These are phyloP conservation scores for Drechslerella coelobrocha DNA, from an alignment of 2,329 filamentous ascomycete species.

Conservation along the genomic window DNA sequence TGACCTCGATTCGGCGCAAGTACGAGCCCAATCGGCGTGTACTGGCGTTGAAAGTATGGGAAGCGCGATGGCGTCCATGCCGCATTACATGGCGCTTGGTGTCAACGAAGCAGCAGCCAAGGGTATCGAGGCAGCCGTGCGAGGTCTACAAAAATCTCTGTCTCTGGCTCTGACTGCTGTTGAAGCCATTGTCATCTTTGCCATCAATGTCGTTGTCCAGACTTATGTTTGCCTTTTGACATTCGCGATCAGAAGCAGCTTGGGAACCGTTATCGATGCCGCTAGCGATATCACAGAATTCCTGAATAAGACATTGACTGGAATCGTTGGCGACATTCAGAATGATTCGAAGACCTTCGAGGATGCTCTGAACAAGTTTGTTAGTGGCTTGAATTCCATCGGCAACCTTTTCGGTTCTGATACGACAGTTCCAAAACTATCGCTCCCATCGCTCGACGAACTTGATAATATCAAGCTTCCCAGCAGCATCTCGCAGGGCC, in stretches of 20 bases:
- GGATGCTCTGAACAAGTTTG: constrained; percentile 62
- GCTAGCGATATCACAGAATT: constrained; percentile 68
- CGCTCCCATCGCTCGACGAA: constrained; percentile 71
- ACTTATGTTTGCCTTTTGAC: constrained; percentile 91
- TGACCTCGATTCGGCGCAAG: constrained; percentile 76
- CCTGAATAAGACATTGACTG: constrained; percentile 65
- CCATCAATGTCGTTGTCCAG: constrained; percentile 87
- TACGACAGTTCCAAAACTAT: constrained; percentile 63
- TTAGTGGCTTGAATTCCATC: constrained; percentile 66
- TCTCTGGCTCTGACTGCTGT: constrained; percentile 80
- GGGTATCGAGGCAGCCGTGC: constrained; percentile 79
- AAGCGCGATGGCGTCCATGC: constrained; percentile 97
- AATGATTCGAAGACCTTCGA: constrained; percentile 61
- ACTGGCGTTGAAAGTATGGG: constrained; percentile 90
- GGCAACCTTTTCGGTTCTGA: constrained; percentile 62
- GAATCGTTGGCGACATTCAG: constrained; percentile 61
- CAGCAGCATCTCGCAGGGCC: constrained; percentile 62
- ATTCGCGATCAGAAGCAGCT: constrained; percentile 77
- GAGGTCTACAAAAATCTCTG: constrained; percentile 79
- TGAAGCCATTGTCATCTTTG: constrained; percentile 85
- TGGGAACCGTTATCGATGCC: constrained; percentile 72
- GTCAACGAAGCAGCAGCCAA: constrained; percentile 84
- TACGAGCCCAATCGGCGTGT: constrained; percentile 85
- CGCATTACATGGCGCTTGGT: constrained; percentile 87
- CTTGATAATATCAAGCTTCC: constrained; percentile 75